A percentile compares a stretch with the other conserved stretches of the same genome.
Evolutionary conservation across 345 rosid species (phyloP).

Genomic region (Mercurialis annua): DNA sequence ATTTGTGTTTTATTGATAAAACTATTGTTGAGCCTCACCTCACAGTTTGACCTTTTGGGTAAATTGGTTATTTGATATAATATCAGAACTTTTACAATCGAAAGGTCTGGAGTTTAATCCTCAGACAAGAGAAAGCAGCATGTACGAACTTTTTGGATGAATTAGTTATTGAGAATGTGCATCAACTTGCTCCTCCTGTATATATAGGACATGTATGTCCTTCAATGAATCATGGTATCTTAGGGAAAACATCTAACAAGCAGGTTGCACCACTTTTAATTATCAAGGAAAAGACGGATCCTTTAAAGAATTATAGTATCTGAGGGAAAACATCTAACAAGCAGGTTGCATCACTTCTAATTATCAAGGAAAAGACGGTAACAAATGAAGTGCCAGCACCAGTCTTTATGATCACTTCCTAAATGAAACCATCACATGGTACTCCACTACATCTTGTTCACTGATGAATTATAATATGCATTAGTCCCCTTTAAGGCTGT

Average conservation of each 20-base stretch:
- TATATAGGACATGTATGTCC: background rate
- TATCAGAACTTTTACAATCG: no score
- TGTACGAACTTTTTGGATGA: no score
- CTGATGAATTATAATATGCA: background rate
- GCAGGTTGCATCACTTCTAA: background rate
- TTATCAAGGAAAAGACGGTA: no score
- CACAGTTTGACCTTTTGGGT: no score
- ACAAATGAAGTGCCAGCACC: background rate
- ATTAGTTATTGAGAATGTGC: background rate
- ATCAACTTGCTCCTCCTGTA: background rate
- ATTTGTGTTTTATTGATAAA: no score
- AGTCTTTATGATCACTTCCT: background rate
- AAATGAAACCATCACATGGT: background rate
- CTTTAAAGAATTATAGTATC: background rate
- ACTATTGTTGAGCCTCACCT: no score
- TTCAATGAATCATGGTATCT: background rate
- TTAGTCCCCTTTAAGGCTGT: no score
- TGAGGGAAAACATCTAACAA: background rate
- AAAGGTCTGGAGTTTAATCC: no score
- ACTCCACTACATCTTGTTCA: background rate
- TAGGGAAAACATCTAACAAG: background rate
- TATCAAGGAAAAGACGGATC: background rate
- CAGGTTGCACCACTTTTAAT: background rate
- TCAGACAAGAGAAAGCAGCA: background rate
- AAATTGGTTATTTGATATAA: background rate